Conservation (phyloP, 2,329 filamentous ascomycete genomes). For the Talaromyces albobiverticillius region DNA sequence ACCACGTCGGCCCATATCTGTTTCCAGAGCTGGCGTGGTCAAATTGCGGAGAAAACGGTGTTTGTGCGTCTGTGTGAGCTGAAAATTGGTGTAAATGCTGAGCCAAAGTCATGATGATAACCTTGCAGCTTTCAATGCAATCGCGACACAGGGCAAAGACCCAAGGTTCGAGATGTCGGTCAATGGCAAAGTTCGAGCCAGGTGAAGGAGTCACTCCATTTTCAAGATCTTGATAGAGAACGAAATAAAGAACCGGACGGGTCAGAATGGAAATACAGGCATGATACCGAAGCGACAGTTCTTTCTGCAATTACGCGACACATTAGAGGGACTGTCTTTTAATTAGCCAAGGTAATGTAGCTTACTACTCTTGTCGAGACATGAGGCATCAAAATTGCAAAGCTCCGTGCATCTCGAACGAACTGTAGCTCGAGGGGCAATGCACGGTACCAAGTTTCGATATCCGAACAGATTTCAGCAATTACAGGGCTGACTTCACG, state of each 20-base stretch:
- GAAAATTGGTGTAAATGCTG: not conserved
- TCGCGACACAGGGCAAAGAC: not conserved
- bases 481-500: not conserved
- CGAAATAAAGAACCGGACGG: not conserved
- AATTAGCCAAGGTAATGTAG: too few relatives aligned
- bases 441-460: slow-evolving; percentile 1
- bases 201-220: not conserved
- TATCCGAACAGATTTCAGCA: not conserved
- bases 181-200: not conserved
- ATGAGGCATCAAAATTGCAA: not conserved
- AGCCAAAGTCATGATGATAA: not conserved
- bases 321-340: not conserved
- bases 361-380: not conserved
- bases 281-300: slow-evolving; percentile 1
- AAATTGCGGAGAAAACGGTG: not conserved
- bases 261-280: slow-evolving; percentile 2
- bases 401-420: not conserved
- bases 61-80: too few relatives aligned
- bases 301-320: not conserved
- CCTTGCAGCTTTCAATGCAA: slow-evolving; percentile 1
- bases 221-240: slow-evolving; percentile 6
- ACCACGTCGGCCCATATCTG: not conserved
- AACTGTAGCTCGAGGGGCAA: not conserved
- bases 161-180: not conserved
- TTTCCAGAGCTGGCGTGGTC: not conserved